These are phyloP conservation scores for Aristolochia contorta DNA, from an alignment of 164 flowering plant species.

Conservation along the genomic window DNA sequence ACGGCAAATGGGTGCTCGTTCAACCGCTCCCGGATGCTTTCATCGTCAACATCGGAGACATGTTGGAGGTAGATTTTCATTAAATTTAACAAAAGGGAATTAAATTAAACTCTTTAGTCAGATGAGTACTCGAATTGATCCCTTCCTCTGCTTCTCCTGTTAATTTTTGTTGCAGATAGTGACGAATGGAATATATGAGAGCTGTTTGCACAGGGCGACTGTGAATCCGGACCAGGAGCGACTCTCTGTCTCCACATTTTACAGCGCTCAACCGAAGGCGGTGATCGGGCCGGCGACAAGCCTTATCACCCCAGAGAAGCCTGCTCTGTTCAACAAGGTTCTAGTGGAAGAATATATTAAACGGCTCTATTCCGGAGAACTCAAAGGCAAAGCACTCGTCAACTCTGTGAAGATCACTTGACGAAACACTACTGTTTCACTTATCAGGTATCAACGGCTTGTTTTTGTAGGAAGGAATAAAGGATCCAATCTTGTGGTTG, in stretches of 20 bases:
- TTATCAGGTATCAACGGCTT: too few species aligned
- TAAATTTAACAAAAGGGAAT: not conserved
- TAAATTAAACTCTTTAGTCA: too few species aligned
- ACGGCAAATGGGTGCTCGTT: slow-evolving; percentile 37
- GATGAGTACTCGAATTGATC: not conserved
- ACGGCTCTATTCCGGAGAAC: slow-evolving; percentile 12
- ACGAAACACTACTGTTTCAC: too few species aligned
- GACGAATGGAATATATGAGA: slow-evolving; percentile 24
- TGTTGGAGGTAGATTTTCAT: slow-evolving; percentile 29
- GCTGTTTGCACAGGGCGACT: slow-evolving; percentile 27
- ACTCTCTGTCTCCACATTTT: slow-evolving; percentile 20
- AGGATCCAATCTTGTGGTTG: too few species aligned
- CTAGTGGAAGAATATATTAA: slow-evolving; percentile 7
- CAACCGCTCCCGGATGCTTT: slow-evolving; percentile 32
- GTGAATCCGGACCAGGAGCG: slow-evolving; percentile 22
- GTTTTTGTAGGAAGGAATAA: too few species aligned
- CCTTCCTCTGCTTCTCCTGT: not conserved
- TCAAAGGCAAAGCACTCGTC: slow-evolving; percentile 18
- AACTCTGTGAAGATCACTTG: slow-evolving; percentile 11
- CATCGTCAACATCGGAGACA: slow-evolving; percentile 40
- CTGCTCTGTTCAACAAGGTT: slow-evolving; percentile 11
- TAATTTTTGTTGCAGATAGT: slow-evolving; percentile 11
- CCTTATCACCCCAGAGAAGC: slow-evolving; percentile 14
- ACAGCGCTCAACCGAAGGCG: slow-evolving; percentile 1
- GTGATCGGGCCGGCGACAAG: slow-evolving; percentile 29